Evolutionary conservation across 2,329 filamentous ascomycete genomes (phyloP).

Genomic region (Sordariomycetes sp.): DNA sequence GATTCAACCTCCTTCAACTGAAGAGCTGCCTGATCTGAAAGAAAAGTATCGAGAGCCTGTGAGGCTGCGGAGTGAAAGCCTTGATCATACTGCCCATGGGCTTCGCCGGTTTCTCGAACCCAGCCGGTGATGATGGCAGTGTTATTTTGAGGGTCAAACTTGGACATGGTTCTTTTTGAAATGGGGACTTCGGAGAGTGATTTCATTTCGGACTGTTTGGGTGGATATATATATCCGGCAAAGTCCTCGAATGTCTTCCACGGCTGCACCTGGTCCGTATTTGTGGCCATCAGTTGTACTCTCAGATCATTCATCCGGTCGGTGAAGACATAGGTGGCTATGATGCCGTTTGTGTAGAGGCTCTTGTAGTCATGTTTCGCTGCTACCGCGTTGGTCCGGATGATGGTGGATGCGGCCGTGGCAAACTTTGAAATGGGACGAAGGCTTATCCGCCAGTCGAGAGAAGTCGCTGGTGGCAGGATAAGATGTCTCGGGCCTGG

Average conservation of each 20-base stretch:
- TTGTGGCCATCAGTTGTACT: not conserved
- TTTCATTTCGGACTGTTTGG: not conserved
- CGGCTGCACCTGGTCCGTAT: not conserved
- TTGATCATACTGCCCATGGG: not conserved
- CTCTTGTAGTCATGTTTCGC: slow-evolving; percentile 8
- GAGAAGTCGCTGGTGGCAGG: slow-evolving; percentile 7
- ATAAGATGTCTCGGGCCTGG: slow-evolving; percentile 11
- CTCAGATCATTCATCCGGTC: not conserved
- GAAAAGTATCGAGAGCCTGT: not conserved
- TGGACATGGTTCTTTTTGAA: not conserved
- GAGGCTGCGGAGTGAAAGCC: not conserved
- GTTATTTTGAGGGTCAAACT: not conserved
- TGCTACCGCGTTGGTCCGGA: slow-evolving; percentile 2
- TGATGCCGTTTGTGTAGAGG: slow-evolving; percentile 1
- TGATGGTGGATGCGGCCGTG: slow-evolving; percentile 13
- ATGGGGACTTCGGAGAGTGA: not conserved
- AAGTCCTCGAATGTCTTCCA: not conserved
- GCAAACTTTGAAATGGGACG: slow-evolving; percentile 12
- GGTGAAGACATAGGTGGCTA: not conserved
- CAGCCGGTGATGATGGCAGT: not conserved
- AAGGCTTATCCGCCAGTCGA: not conserved
- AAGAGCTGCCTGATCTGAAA: not conserved
- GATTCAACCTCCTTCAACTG: not conserved
- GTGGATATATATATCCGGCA: not conserved
- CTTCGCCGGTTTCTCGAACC: not conserved